Percentiles rank a stretch among this genome's conserved stretches.
Conservation (phyloP, 2,329 filamentous ascomycete genomes). For the Phialocephala subalpina region DNA sequence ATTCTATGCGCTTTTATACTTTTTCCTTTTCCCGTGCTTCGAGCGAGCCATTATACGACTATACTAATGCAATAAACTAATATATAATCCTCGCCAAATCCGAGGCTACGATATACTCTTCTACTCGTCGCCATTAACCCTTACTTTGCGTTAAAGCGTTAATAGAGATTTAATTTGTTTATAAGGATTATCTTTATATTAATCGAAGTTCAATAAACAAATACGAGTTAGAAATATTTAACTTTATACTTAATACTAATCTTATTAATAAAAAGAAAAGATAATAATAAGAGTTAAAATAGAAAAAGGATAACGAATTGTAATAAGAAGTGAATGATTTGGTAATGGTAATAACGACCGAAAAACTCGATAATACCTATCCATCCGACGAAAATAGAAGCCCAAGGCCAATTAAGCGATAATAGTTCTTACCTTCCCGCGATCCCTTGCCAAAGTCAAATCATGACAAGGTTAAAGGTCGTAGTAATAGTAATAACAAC, state of each 20-base stretch:
- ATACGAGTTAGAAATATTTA: not conserved
- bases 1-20: not conserved
- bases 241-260: not conserved
- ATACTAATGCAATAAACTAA: not conserved
- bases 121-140: not conserved
- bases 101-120: not conserved
- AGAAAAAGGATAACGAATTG: not conserved
- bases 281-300: constrained; percentile 15
- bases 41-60: not conserved
- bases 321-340: constrained; percentile 7
- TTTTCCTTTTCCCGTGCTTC: not conserved
- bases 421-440: constrained; percentile 20
- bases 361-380: not conserved
- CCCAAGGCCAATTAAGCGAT: constrained; percentile 11
- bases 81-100: not conserved
- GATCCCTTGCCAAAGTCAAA: constrained; percentile 27
- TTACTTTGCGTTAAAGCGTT: not conserved
- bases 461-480: constrained; percentile 25
- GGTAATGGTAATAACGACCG: not conserved
- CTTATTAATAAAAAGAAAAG: no score
- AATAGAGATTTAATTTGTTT: not conserved
- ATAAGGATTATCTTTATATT: not conserved
- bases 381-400: not conserved
- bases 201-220: not conserved
- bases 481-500: constrained; percentile 21